A percentile compares a stretch with the other conserved stretches of the same genome.
phyloP scores from a whole-genome alignment of 371 early-diverging fungal species.

The Saksenaea vasiformis region DNA sequence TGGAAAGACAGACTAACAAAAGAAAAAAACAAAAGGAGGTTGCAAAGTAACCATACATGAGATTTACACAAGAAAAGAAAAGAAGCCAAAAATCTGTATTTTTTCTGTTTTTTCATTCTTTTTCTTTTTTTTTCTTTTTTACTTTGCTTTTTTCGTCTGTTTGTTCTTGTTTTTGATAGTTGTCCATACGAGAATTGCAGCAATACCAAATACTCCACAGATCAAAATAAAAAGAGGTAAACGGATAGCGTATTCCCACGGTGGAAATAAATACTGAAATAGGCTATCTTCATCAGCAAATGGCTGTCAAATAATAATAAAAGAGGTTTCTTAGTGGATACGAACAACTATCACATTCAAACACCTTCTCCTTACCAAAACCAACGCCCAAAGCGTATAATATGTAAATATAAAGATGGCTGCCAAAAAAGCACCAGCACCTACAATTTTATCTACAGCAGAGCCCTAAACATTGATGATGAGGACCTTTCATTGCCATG shows the following conservation, averaged over 20 bases:
- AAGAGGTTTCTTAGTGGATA: not conserved
- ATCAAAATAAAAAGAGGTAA: constrained; percentile 80
- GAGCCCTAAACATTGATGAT: constrained; percentile 16
- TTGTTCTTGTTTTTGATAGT: constrained; percentile 76
- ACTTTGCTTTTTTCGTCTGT: constrained; percentile 29
- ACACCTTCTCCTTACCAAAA: constrained; percentile 58
- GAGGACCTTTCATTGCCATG: not conserved
- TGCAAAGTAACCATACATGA: not conserved
- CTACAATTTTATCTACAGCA: constrained; percentile 77
- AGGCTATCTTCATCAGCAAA: constrained; percentile 78
- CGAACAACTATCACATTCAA: not conserved
- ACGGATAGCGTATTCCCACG: constrained; percentile 80
- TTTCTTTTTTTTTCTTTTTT: constrained; percentile 64
- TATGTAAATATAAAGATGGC: constrained; percentile 78
- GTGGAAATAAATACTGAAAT: constrained; percentile 74
- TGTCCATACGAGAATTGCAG: constrained; percentile 74
- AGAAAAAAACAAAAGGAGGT: too few relatives aligned
- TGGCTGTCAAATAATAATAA: constrained; percentile 60
- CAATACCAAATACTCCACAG: constrained; percentile 69
- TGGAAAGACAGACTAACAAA: not conserved
- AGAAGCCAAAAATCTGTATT: not conserved
- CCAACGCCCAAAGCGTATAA: constrained; percentile 85
- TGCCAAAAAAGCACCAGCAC: constrained; percentile 69
- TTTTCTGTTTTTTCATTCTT: constrained; percentile 16
- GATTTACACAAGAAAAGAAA: not conserved